A percentile compares a stretch with the other conserved stretches of the same genome.
Evolutionary conservation across 106 monocot genomes (phyloP).

Genomic region (Platanthera guangdongensis): DNA sequence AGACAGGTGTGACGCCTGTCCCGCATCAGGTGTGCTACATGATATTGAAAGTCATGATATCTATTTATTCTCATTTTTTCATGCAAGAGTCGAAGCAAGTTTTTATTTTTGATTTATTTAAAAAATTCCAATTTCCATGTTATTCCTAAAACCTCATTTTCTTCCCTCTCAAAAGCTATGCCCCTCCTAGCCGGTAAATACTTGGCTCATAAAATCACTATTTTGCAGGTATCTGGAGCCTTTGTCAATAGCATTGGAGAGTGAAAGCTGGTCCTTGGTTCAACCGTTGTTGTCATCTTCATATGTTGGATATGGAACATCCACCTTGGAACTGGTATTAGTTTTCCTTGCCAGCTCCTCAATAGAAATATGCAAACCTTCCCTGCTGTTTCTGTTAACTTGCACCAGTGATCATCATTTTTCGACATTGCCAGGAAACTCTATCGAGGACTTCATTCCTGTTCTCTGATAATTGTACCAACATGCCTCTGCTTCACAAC

Average conservation of each 20-base stretch:
- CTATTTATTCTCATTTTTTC: too few species aligned
- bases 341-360: neutral
- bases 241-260: conserved; percentile 84
- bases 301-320: conserved; percentile 91
- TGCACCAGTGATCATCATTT: neutral
- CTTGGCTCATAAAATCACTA: neutral
- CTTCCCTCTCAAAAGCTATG: too few species aligned
- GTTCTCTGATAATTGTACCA: neutral
- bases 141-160: too few species aligned
- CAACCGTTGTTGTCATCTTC: conserved; percentile 94
- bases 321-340: conserved; percentile 78
- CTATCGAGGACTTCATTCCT: neutral
- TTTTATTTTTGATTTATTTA: too few species aligned
- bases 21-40: too few species aligned
- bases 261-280: conserved; percentile 88
- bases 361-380: conserved; percentile 1
- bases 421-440: neutral
- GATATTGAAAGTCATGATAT: too few species aligned
- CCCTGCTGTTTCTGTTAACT: neutral
- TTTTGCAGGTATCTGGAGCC: conserved; percentile 82
- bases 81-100: too few species aligned
- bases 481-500: neutral
- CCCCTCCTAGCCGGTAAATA: too few species aligned
- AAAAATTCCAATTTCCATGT: too few species aligned
- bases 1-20: too few species aligned